phyloP scores from a whole-genome alignment of 2,329 filamentous ascomycete genomes.

The Aschersonia sp. region DNA sequence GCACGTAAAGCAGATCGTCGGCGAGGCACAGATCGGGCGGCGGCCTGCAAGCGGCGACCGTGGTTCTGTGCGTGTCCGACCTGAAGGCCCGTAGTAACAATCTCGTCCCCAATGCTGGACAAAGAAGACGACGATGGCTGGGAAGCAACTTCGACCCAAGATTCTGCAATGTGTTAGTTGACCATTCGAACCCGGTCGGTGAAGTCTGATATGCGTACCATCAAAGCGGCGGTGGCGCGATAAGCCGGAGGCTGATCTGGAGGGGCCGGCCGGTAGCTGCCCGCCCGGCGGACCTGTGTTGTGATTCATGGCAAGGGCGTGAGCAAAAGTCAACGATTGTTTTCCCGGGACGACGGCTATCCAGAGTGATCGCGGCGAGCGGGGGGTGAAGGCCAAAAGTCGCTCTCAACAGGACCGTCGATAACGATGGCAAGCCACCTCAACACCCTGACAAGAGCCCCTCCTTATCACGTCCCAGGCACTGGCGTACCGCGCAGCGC shows the following conservation, averaged over 20 bases:
- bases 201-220: slow-evolving; percentile 12
- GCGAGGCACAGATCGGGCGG: slow-evolving; percentile 18
- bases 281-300: slow-evolving; percentile 10
- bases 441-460: neutral
- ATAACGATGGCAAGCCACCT: neutral
- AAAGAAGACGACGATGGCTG: slow-evolving; percentile 88
- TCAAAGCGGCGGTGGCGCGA: slow-evolving; percentile 20
- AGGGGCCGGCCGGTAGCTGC: slow-evolving; percentile 10
- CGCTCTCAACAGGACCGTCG: neutral
- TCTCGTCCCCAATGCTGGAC: slow-evolving; percentile 74
- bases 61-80: slow-evolving; percentile 52
- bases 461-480: neutral
- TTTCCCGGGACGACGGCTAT: no score
- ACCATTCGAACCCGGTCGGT: neutral
- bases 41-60: slow-evolving; percentile 34
- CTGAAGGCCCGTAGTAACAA: slow-evolving; percentile 75
- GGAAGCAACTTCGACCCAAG: slow-evolving; percentile 89
- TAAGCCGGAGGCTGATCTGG: slow-evolving; percentile 15
- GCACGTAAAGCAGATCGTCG: slow-evolving; percentile 26
- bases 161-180: slow-evolving; percentile 44
- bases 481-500: no score
- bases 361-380: neutral
- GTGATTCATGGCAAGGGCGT: slow-evolving; percentile 12
- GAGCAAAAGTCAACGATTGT: no score
- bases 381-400: no score